Percentiles rank a stretch among this genome's conserved stretches.
Evolutionary conservation across 306 rosid genomes (phyloP).

Genomic region (Cicer pinnatifidum): DNA sequence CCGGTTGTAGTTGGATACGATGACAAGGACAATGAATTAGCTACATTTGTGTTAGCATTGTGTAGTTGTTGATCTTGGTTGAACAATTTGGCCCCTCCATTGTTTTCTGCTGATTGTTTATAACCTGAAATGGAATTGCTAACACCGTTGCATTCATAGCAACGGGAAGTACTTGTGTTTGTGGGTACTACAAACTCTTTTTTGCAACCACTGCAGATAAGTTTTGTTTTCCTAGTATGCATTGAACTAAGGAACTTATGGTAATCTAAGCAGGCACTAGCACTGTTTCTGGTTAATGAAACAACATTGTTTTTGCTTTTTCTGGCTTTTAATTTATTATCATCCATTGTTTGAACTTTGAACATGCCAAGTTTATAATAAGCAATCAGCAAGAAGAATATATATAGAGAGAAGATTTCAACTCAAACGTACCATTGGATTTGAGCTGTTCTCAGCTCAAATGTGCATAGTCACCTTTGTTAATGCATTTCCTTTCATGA

Average conservation of each 20-base stretch:
- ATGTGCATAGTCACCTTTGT: neutral
- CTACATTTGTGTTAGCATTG: neutral
- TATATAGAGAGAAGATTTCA: neutral
- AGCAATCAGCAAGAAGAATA: neutral
- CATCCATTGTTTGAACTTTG: constrained; percentile 38
- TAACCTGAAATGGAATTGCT: constrained; percentile 1
- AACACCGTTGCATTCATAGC: constrained; percentile 7
- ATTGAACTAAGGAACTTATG: neutral
- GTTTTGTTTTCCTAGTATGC: constrained; percentile 11
- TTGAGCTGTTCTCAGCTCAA: neutral
- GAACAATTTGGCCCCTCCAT: neutral
- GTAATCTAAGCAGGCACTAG: constrained; percentile 14
- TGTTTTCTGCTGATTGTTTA: constrained; percentile 8
- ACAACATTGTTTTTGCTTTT: constrained; percentile 20
- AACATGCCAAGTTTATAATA: neutral
- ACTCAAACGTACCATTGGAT: neutral
- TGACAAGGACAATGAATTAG: constrained; percentile 1
- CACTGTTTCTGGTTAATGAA: neutral
- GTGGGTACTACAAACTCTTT: neutral
- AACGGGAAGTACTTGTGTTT: constrained; percentile 8
- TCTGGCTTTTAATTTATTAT: neutral
- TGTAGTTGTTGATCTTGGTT: neutral
- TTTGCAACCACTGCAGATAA: constrained; percentile 35
- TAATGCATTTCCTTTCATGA: neutral
- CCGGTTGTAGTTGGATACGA: neutral